Evolutionary conservation across 208 protist species (phyloP), one percentile per base, ranked within the genome.

Genomic region (Giardia duodenalis): DNA sequence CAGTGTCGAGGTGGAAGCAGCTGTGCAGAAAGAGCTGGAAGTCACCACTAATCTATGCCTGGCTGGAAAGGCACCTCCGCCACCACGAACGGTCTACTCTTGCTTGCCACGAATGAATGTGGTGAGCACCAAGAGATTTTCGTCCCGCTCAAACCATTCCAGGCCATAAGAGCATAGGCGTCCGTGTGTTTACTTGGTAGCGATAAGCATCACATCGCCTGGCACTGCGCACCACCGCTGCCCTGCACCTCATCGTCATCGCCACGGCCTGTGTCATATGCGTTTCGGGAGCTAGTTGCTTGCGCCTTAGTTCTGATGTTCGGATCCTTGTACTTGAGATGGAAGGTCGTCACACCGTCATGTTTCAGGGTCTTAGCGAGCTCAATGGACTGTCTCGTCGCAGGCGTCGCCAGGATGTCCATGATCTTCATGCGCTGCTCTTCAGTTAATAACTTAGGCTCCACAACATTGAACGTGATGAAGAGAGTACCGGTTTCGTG

Each of bases 401-500:
- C 46, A 10, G 1, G 42, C 2, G 88, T 47, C 1, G 44, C 88
- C 2, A 91, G 0, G n/a, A 47, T 45, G n/a, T 91, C n/a, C 45
- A 47, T n/a, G 44, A 91, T 91, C 2, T 43, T 19, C n/a, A 42
- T n/a, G n/a, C 88, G n/a, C 43, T 47, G 30, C 44, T 91, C 88
- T 2, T 19, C 4, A 47, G 1, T 48, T 4, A 91, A 2, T 19
- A 1, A 43, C 88, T 46, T 43, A 1, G 88, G 88, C 44, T 47
- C 44, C 46, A 42, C 45, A 1, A 91, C 88, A n/a, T 46, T n/a
- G 44, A 91, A 91, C 44, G 0, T 48, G 44, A 91, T 47, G 88
- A 91, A 91, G 44, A 91, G 88, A 45, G 44, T 91, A 1, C 88
- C 88, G 88, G 39, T 30, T 45, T 91, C 88, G 44, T 91, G 45